Conservation (phyloP, 176 grass and related monocot species). For the Urochloa ruziziensis region DNA sequence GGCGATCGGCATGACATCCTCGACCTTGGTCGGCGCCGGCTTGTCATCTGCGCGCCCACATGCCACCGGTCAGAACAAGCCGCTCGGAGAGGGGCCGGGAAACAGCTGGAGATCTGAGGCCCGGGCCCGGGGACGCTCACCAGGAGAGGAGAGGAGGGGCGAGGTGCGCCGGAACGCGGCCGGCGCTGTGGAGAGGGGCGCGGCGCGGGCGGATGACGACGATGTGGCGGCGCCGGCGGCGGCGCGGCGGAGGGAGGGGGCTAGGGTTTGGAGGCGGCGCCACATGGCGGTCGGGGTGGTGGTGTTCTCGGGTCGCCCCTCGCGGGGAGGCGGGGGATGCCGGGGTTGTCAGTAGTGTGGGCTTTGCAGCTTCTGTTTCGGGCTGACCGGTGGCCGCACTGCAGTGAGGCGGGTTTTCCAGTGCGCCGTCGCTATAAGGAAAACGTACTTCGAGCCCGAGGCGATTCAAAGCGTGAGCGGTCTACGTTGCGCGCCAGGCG, state of each 20-base stretch:
- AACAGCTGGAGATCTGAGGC: neutral
- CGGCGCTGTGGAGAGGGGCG: neutral
- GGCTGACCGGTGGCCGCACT: too few species aligned
- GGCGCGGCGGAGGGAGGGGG: slow-evolving; percentile 25
- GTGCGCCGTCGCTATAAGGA: too few species aligned
- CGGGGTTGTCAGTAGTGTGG: neutral
- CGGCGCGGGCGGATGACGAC: neutral
- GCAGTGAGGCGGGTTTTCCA: too few species aligned
- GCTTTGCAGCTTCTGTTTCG: too few species aligned
- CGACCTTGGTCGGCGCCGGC: slow-evolving; percentile 33
- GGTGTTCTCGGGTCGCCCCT: slow-evolving; percentile 45
- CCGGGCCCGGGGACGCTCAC: neutral
- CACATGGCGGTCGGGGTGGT: slow-evolving; percentile 32
- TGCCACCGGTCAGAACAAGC: slow-evolving; percentile 1
- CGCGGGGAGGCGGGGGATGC: neutral
- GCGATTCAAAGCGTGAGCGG: too few species aligned
- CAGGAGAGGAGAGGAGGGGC: slow-evolving; percentile 6
- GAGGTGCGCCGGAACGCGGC: slow-evolving; percentile 2
- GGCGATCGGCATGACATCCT: slow-evolving; percentile 59
- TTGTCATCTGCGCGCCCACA: slow-evolving; percentile 20
- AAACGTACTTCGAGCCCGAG: too few species aligned
- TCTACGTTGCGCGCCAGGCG: too few species aligned
- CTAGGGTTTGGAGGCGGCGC: slow-evolving; percentile 39
- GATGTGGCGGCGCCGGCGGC: neutral
- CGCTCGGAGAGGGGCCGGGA: neutral